Conservation (phyloP, 2,329 filamentous ascomycete genomes). For the Colletotrichum spinosum region DNA sequence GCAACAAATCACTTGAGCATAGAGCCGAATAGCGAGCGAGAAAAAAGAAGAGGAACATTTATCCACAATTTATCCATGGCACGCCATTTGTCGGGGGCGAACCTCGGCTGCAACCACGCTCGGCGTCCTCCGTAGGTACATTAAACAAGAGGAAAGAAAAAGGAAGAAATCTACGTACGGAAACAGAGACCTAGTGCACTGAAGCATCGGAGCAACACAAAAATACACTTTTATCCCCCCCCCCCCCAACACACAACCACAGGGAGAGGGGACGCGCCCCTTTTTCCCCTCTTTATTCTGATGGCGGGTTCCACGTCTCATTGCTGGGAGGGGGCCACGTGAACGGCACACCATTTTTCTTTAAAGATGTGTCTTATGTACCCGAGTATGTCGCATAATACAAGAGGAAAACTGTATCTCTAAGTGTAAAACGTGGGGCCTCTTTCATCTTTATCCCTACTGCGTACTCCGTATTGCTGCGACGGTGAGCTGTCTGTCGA, state of each 20-base stretch:
- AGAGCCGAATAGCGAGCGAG: background rate
- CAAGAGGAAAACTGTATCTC: conserved; percentile 11
- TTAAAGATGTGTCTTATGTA: background rate
- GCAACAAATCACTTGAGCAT: background rate
- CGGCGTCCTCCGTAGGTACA: conserved; percentile 21
- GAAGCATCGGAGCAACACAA: too few species aligned
- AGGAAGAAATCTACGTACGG: background rate
- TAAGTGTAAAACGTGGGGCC: conserved; percentile 20
- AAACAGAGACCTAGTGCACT: too few species aligned
- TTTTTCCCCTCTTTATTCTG: background rate
- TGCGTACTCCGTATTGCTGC: too few species aligned
- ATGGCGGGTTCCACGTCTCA: background rate
- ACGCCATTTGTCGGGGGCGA: conserved; percentile 12
- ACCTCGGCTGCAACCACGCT: conserved; percentile 16
- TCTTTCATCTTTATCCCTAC: background rate
- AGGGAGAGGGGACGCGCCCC: background rate
- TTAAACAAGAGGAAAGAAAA: background rate
- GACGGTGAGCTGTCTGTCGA: too few species aligned
- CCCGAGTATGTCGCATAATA: too few species aligned
- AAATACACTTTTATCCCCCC: too few species aligned
- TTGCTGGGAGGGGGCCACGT: conserved; percentile 7
- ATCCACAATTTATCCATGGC: background rate
- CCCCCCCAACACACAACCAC: too few species aligned
- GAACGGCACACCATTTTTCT: background rate
- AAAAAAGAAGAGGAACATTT: background rate